Base-by-base conservation (phyloP, 768 basidiomycete species). In the Gloeopeniophorella convolvens region DNA sequence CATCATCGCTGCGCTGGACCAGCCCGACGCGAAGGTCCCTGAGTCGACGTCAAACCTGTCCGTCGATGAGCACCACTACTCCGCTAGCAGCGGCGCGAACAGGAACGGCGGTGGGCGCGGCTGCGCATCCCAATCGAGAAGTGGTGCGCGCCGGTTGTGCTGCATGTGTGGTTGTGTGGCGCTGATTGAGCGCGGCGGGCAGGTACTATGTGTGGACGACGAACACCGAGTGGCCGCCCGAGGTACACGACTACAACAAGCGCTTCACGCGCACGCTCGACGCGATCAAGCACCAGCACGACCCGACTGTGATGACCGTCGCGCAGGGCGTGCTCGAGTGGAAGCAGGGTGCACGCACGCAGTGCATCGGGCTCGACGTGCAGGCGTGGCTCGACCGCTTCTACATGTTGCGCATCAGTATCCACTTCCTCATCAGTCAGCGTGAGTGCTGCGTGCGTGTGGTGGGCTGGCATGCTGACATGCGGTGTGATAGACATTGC, bases 321-420 rank as follows among this genome's bases (percentile, higher is more conserved):
- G 92, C 90, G 0, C 93, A 95, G 67, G 95, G 95, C 41, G 88
- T 99, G 4, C 72, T 97, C 51, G 95, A 99, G 65, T 97, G 93
- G 93, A 97, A 98, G 64, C 76, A 81, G 28, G 74, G 71, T 50
- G 79, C 80, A 63, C 81, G 84, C 39, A 75, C 79, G 12, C 76
- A 72, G 28, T 75, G 80, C 42, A 90, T 92, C 42, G 88, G 87
- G 13, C 72, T 84, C 31, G 90, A 93, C 59, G 87, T 99, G 44
- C 95, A 97, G 66, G 82, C 84, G 21, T 98, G 94, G 89, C 70
- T 99, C 57, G 96, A 98, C 67, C 76, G 96, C 33, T 99, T 98
- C 69, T 98, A 99, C 66, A 81, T 99, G 80, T 86, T 82, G 24
- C 83, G 96, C 23, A 95, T 93, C 40, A 90, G 90, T 0, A 98